Conservation (phyloP, 2,329 filamentous ascomycete genomes). For the Aspergillus sergii region DNA sequence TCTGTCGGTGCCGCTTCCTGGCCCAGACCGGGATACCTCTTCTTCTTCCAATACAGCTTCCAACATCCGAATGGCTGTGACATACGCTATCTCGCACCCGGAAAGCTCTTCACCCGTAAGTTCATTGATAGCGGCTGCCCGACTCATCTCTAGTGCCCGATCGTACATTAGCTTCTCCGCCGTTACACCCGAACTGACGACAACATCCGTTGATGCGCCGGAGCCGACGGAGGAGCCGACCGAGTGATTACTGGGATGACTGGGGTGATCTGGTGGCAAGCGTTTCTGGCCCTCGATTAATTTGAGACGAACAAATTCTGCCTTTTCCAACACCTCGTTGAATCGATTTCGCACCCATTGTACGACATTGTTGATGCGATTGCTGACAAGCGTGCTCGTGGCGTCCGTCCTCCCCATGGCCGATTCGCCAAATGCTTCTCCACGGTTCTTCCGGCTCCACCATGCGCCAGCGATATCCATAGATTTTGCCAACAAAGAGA, state of each 20-base stretch:
- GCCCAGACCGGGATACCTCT: slow-evolving; percentile 50
- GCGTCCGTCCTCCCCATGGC: slow-evolving; percentile 48
- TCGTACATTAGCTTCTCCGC: slow-evolving; percentile 99
- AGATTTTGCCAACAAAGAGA: slow-evolving; percentile 85
- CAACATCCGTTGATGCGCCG: slow-evolving; percentile 73
- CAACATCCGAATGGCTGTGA: slow-evolving; percentile 90
- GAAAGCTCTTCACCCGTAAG: slow-evolving; percentile 85
- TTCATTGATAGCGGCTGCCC: slow-evolving; percentile 91
- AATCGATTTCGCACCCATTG: slow-evolving; percentile 94
- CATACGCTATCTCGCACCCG: slow-evolving; percentile 89
- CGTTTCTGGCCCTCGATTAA: slow-evolving; percentile 82
- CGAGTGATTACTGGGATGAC: slow-evolving; percentile 78
- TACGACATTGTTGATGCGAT: slow-evolving; percentile 87
- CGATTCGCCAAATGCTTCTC: slow-evolving; percentile 56
- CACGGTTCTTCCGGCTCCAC: slow-evolving; percentile 81
- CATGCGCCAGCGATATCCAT: slow-evolving; percentile 94
- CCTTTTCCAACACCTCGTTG: slow-evolving; percentile 96
- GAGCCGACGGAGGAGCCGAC: slow-evolving; percentile 59
- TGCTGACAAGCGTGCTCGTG: slow-evolving; percentile 57
- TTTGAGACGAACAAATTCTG: slow-evolving; percentile 87
- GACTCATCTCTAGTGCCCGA: slow-evolving; percentile 93
- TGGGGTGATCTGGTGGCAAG: slow-evolving; percentile 81
- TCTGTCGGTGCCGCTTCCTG: slow-evolving; percentile 10
- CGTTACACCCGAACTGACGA: slow-evolving; percentile 83
- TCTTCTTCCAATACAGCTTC: slow-evolving; percentile 91